phyloP scores from a whole-genome alignment of 1,284 basidiomycete genomes.

The Caloboletus firmus region DNA sequence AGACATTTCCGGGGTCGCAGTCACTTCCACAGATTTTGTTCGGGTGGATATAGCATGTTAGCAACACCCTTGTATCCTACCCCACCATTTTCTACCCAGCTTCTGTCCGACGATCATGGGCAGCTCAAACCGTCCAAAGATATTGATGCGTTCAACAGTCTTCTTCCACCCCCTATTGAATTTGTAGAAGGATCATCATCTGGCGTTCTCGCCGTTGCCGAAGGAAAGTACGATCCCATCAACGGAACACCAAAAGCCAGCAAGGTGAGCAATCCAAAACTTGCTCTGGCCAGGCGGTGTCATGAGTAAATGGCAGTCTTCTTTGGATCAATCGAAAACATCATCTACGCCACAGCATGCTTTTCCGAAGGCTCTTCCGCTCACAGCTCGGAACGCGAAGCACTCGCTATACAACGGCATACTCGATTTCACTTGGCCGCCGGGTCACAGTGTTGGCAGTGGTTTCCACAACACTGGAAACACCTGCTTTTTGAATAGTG shows the following conservation, averaged over 20 bases:
- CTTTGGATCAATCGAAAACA: slow-evolving; percentile 26
- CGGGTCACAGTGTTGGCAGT: slow-evolving; percentile 44
- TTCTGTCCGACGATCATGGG: slow-evolving; percentile 47
- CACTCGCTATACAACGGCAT: slow-evolving; percentile 48
- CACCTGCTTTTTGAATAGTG: slow-evolving; percentile 97
- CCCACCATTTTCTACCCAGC: slow-evolving; percentile 49
- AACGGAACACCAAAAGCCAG: slow-evolving; percentile 53
- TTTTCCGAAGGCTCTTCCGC: slow-evolving; percentile 26
- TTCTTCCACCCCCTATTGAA: slow-evolving; percentile 72
- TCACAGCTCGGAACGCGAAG: slow-evolving; percentile 19
- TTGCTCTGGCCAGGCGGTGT: background rate
- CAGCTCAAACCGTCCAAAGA: slow-evolving; percentile 67
- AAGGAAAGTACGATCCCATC: slow-evolving; percentile 76
- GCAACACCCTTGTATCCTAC: slow-evolving; percentile 58
- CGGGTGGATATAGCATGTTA: slow-evolving; percentile 46
- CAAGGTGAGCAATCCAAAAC: slow-evolving; percentile 31
- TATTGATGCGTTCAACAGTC: slow-evolving; percentile 68
- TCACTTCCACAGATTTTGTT: slow-evolving; percentile 4
- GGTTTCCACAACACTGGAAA: slow-evolving; percentile 93
- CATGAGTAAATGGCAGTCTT: slow-evolving; percentile 9
- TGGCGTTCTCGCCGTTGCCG: slow-evolving; percentile 62
- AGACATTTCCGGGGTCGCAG: slow-evolving; percentile 1
- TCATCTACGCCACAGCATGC: slow-evolving; percentile 16
- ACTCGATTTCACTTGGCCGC: slow-evolving; percentile 59
- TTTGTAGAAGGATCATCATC: slow-evolving; percentile 80